Evolutionary conservation across 2,329 filamentous ascomycete genomes (phyloP).

Genomic region (Colletotrichum paranaense): DNA sequence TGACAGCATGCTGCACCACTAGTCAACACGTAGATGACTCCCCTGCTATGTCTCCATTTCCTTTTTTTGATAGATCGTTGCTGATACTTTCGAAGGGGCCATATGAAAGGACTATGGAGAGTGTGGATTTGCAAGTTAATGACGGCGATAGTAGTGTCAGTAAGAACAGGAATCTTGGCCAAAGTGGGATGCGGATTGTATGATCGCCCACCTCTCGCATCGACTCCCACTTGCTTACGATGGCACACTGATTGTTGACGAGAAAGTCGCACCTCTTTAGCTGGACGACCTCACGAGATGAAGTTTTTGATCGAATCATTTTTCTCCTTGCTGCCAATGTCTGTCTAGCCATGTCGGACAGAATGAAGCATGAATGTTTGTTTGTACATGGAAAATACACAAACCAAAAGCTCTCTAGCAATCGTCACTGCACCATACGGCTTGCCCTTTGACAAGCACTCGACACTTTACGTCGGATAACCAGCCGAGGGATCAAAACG

Average conservation of each 20-base stretch:
- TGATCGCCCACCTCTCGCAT: not conserved
- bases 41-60: no score
- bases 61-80: no score
- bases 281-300: not conserved
- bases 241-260: not conserved
- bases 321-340: slow-evolving; percentile 9
- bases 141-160: no score
- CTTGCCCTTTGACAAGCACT: not conserved
- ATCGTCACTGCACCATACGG: slow-evolving; percentile 3
- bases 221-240: not conserved
- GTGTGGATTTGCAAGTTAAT: no score
- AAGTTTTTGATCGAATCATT: not conserved
- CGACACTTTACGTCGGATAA: not conserved
- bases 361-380: slow-evolving; percentile 1
- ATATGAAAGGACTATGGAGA: no score
- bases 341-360: not conserved
- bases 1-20: no score
- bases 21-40: no score
- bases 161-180: no score
- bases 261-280: not conserved
- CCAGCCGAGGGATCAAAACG: not conserved
- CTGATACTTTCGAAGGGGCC: no score
- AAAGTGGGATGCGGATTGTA: no score
- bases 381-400: slow-evolving; percentile 1
- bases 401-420: slow-evolving; percentile 7